Evolutionary conservation across 1,284 basidiomycete genomes (phyloP).

Genomic region (Cutaneotrichosporon daszewskae): DNA sequence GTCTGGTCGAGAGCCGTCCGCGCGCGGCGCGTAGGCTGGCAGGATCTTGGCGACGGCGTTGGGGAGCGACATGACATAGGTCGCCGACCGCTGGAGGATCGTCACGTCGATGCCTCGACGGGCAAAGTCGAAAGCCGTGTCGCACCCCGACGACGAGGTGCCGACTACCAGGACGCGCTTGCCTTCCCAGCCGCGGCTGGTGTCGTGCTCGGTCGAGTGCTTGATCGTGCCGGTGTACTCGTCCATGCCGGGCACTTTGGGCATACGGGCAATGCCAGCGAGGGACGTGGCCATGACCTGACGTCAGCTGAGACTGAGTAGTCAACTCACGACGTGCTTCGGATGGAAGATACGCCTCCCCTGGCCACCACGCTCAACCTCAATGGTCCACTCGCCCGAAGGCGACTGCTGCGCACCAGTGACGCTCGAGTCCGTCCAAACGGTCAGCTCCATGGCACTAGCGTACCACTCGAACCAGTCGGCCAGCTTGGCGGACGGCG

Average conservation of each 20-base stretch:
- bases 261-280: constrained; percentile 19
- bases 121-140: constrained; percentile 51
- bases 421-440: constrained; percentile 50
- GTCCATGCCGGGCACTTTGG: constrained; percentile 38
- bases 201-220: constrained; percentile 56
- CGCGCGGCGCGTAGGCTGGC: constrained; percentile 41
- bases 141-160: constrained; percentile 56
- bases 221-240: constrained; percentile 51
- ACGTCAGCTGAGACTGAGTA: too few relatives aligned
- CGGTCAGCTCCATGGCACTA: constrained; percentile 32
- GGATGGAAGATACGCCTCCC: constrained; percentile 52
- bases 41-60: constrained; percentile 50
- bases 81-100: constrained; percentile 58
- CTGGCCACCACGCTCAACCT: constrained; percentile 46
- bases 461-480: constrained; percentile 38
- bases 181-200: constrained; percentile 51
- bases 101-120: constrained; percentile 55
- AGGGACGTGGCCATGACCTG: constrained; percentile 35
- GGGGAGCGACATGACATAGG: constrained; percentile 55
- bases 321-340: constrained; percentile 29
- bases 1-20: constrained; percentile 48
- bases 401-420: constrained; percentile 49
- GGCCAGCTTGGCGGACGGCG: constrained; percentile 50
- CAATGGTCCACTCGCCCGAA: constrained; percentile 54
- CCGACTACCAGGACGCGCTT: constrained; percentile 61